Conservation (phyloP, 129 eudicot species). For the Pseudognaphalium luteoalbum region DNA sequence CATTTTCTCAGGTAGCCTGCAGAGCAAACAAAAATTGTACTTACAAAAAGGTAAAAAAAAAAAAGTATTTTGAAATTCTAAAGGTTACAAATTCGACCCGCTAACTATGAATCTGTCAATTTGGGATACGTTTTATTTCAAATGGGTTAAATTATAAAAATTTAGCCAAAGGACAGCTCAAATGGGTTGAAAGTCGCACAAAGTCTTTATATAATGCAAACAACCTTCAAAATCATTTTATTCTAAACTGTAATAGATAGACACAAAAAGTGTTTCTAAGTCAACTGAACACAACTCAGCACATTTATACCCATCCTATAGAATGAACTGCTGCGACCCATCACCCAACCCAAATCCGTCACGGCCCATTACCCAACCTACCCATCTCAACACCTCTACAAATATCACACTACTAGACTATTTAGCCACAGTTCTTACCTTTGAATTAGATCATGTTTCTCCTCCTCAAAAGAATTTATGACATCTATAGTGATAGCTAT, state of each 20-base stretch:
- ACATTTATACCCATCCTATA: neutral
- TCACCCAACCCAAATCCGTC: neutral
- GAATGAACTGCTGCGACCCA: neutral
- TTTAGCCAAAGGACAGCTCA: neutral
- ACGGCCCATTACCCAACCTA: neutral
- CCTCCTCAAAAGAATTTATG: slow-evolving; percentile 45
- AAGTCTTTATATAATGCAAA: neutral
- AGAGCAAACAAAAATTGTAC: neutral
- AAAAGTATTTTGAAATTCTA: neutral
- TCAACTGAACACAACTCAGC: too few species aligned
- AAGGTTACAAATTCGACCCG: neutral
- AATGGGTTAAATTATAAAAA: neutral
- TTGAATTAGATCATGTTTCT: slow-evolving; percentile 28
- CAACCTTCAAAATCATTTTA: neutral
- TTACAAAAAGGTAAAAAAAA: neutral
- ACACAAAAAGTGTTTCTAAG: neutral
- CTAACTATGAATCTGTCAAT: neutral
- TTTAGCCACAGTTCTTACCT: slow-evolving; percentile 13
- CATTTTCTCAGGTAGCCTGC: slow-evolving; percentile 96
- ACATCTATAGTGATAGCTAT: slow-evolving; percentile 72
- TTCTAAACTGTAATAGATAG: neutral
- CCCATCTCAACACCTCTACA: neutral
- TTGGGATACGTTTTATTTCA: neutral
- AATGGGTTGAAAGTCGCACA: neutral
- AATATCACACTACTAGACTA: slow-evolving; percentile 13